phyloP scores from a whole-genome alignment of 352 stramenopile genomes.

The Thraustochytrium aureum region DNA sequence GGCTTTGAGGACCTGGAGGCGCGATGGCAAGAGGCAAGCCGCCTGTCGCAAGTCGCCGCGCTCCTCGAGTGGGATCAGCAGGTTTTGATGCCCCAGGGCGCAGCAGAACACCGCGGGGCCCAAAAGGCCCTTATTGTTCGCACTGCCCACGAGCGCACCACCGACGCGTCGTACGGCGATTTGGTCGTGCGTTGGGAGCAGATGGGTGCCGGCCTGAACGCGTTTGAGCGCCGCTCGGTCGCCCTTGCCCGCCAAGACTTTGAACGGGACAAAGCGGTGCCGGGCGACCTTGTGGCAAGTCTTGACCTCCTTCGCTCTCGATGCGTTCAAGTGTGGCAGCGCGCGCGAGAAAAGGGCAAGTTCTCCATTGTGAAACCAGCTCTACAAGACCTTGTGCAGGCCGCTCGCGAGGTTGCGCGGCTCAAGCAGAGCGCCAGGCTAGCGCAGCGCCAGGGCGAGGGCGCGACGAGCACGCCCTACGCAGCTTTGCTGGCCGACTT shows the following conservation, averaged over 20 bases:
- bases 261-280: not conserved
- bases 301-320: conserved; percentile 12
- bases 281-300: not conserved
- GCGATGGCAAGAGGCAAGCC: conserved; percentile 4
- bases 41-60: conserved; percentile 6
- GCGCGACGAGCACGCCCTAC: conserved; percentile 48
- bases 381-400: conserved; percentile 30
- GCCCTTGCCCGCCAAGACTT: conserved; percentile 9
- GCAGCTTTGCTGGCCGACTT: conserved; percentile 64
- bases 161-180: not conserved
- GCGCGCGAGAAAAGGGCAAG: conserved; percentile 32
- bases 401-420: not conserved
- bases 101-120: not conserved
- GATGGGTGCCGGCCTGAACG: not conserved
- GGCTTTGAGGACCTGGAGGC: conserved; percentile 1
- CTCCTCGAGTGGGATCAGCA: conserved; percentile 39
- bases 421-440: not conserved
- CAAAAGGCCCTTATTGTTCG: conserved; percentile 27
- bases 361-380: conserved; percentile 28
- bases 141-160: conserved; percentile 24
- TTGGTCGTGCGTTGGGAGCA: not conserved
- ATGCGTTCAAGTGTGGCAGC: not conserved
- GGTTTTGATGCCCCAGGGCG: conserved; percentile 33
- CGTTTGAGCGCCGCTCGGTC: conserved; percentile 36
- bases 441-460: not conserved